Evolutionary conservation across 2,329 filamentous ascomycete genomes (phyloP).

Genomic region (Ceratocystis harringtonii): DNA sequence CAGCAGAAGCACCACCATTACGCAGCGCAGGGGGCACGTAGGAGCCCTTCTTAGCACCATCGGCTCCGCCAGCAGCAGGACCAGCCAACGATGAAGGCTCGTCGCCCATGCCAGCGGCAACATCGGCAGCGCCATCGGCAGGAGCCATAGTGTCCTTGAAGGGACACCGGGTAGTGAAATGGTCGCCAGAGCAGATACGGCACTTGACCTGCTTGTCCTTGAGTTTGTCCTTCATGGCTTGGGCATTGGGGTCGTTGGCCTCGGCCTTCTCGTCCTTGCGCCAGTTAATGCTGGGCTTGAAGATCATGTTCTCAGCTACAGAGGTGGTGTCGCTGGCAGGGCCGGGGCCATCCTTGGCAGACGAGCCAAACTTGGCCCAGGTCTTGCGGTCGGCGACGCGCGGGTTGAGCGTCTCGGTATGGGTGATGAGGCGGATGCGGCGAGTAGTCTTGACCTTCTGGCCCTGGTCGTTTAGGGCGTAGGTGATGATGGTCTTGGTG

Average conservation of each 20-base stretch:
- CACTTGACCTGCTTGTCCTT: constrained; percentile 99
- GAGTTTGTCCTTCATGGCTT: constrained; percentile 64
- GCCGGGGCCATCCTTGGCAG: constrained; percentile 69
- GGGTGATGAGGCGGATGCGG: constrained; percentile 79
- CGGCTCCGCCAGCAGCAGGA: constrained; percentile 36
- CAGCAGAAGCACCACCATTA: constrained; percentile 46
- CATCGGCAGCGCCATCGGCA: constrained; percentile 44
- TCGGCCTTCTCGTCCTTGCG: constrained; percentile 77
- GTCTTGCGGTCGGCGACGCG: constrained; percentile 86
- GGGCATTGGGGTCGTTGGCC: constrained; percentile 56
- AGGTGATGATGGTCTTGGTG: constrained; percentile 87
- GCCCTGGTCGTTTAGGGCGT: constrained; percentile 78
- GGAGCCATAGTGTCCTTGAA: constrained; percentile 99
- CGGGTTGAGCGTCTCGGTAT: constrained; percentile 90
- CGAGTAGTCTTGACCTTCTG: constrained; percentile 96
- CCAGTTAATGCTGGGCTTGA: constrained; percentile 88
- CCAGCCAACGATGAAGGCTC: constrained; percentile 24
- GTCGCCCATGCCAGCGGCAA: constrained; percentile 40
- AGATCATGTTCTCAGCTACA: constrained; percentile 95
- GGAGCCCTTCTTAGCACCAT: constrained; percentile 55
- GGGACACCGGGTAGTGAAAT: constrained; percentile 97
- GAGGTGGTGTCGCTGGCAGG: constrained; percentile 81
- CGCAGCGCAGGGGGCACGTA: constrained; percentile 92
- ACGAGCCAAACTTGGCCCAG: constrained; percentile 85
- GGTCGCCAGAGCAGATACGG: constrained; percentile 95